These are phyloP conservation scores for Alternaria novae-zelandiae DNA, from an alignment of 2,329 filamentous ascomycete genomes.

Conservation along the genomic window DNA sequence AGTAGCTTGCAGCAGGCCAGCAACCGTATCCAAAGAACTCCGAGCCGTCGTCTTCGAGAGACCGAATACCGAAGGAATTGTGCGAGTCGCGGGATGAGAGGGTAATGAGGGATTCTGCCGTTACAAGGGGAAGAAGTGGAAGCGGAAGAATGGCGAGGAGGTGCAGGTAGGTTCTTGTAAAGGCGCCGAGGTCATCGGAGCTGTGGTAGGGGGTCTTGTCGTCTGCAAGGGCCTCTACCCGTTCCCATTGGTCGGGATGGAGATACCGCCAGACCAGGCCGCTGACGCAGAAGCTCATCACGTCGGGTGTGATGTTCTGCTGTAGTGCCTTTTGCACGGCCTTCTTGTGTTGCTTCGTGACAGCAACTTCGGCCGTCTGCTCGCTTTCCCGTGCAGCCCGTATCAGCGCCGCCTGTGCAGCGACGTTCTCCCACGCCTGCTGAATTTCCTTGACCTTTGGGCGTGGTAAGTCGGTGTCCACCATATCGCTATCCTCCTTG, in stretches of 20 bases:
- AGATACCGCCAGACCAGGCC: conserved; percentile 46
- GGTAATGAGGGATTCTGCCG: conserved; percentile 40
- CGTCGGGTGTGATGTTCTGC: conserved; percentile 43
- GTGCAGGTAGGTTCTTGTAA: conserved; percentile 52
- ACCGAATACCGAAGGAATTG: conserved; percentile 57
- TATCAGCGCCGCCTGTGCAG: conserved; percentile 35
- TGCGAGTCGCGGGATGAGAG: conserved; percentile 52
- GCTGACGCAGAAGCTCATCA: conserved; percentile 52
- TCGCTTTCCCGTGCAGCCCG: conserved; percentile 27
- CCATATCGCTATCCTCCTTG: conserved; percentile 45
- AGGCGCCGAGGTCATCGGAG: conserved; percentile 47
- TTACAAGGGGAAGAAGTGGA: conserved; percentile 43
- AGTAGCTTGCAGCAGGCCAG: conserved; percentile 56
- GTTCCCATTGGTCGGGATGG: conserved; percentile 38
- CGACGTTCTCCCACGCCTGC: conserved; percentile 34
- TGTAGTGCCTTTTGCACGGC: conserved; percentile 40
- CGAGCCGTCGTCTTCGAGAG: conserved; percentile 52
- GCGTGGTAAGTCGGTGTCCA: conserved; percentile 35
- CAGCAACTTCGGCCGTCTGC: conserved; percentile 7
- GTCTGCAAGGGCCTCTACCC: conserved; percentile 47
- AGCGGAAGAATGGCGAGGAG: conserved; percentile 51
- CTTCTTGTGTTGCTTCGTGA: conserved; percentile 43
- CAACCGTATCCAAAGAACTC: conserved; percentile 58
- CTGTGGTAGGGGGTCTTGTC: conserved; percentile 53
- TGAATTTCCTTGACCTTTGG: conserved; percentile 37